Percentiles rank a stretch among this genome's conserved stretches.
Evolutionary conservation across 139 green algal species (phyloP).

Genomic region (Coelastrella sp.): DNA sequence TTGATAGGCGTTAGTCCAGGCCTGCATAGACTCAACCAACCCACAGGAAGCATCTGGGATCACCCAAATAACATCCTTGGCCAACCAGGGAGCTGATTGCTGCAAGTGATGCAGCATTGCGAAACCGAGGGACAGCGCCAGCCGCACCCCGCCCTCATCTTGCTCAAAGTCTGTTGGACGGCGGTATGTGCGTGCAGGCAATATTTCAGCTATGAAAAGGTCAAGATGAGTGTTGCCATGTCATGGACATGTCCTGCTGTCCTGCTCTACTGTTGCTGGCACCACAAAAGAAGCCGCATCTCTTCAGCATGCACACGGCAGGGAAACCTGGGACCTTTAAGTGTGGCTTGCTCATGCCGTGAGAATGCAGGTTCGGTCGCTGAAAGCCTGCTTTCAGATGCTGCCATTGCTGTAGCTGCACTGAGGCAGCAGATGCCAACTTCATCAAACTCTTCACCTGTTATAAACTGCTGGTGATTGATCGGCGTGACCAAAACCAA

Average conservation of each 20-base stretch:
- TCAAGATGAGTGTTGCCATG: too few relatives aligned
- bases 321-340: too few relatives aligned
- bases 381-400: too few relatives aligned
- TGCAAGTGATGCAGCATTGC: conserved; percentile 59
- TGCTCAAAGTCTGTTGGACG: conserved; percentile 42
- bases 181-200: background rate
- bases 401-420: too few relatives aligned
- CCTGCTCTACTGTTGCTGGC: too few relatives aligned
- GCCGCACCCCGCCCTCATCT: conserved; percentile 10
- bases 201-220: too few relatives aligned
- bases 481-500: conserved; percentile 72
- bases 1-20: conserved; percentile 67
- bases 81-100: conserved; percentile 65
- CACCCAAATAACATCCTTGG: conserved; percentile 81
- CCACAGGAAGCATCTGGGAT: conserved; percentile 68
- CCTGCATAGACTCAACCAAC: conserved; percentile 47
- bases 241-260: too few relatives aligned
- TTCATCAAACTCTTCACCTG: background rate
- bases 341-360: too few relatives aligned
- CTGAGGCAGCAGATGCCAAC: background rate
- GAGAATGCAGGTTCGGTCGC: too few relatives aligned
- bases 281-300: too few relatives aligned
- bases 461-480: conserved; percentile 11
- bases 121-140: conserved; percentile 49
- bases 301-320: too few relatives aligned